These are phyloP conservation scores for Pythium angustatum DNA, from an alignment of 352 stramenopile genomes.

Conservation along the genomic window DNA sequence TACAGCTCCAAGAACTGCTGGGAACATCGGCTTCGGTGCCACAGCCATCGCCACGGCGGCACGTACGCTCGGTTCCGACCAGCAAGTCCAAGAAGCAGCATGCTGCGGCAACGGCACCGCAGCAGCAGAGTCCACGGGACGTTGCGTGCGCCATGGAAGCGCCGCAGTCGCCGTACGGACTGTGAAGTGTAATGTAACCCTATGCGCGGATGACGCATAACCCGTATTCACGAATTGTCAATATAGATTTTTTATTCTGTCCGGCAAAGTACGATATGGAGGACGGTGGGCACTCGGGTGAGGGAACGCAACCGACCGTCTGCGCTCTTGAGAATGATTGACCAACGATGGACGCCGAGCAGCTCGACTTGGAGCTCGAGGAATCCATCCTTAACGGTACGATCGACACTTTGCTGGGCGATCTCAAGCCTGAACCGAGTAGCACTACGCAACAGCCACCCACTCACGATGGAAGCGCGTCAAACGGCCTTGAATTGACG, in stretches of 20 bases:
- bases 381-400: slow-evolving; percentile 7
- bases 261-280: neutral
- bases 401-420: neutral
- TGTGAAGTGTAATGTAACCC: neutral
- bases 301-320: too few relatives aligned
- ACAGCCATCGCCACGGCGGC: slow-evolving; percentile 1
- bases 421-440: neutral
- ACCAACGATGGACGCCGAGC: neutral
- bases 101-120: too few relatives aligned
- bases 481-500: slow-evolving; percentile 1
- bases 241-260: slow-evolving; percentile 19
- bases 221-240: slow-evolving; percentile 4
- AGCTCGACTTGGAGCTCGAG: slow-evolving; percentile 13
- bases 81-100: slow-evolving; percentile 1
- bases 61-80: neutral
- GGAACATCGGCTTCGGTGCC: too few relatives aligned
- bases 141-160: slow-evolving; percentile 19
- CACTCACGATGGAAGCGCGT: neutral
- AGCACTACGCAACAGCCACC: neutral
- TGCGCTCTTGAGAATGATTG: too few relatives aligned
- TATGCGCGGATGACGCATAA: neutral
- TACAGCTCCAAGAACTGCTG: slow-evolving; percentile 16
- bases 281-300: too few relatives aligned
- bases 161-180: slow-evolving; percentile 7
- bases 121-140: slow-evolving; percentile 22